Evolutionary conservation across 495 filamentous ascomycete species (phyloP).

Genomic region (Amniculicola lignicola): DNA sequence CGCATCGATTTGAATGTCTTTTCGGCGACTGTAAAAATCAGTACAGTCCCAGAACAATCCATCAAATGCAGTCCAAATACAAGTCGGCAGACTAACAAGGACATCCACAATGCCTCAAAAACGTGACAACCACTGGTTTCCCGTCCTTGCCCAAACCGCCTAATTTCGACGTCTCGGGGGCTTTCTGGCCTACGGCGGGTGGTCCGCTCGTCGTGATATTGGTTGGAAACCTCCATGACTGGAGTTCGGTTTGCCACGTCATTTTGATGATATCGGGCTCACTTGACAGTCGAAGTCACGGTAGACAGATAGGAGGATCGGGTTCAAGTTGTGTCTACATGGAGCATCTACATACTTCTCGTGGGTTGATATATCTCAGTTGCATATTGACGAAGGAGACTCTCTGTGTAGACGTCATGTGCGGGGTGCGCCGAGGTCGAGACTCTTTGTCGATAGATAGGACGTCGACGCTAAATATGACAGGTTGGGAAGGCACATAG

Average conservation of each 20-base stretch:
- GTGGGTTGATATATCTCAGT: no score
- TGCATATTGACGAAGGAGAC: no score
- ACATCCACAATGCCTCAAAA: conserved; percentile 61
- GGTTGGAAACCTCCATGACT: conserved; percentile 20
- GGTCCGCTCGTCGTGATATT: not conserved
- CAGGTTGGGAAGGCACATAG: no score
- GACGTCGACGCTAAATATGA: no score
- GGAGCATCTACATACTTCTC: no score
- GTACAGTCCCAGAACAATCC: not conserved
- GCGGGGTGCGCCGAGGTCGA: no score
- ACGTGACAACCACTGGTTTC: conserved; percentile 54
- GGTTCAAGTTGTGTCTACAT: no score
- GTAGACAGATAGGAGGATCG: no score
- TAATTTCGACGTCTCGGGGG: conserved; percentile 48
- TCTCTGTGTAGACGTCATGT: no score
- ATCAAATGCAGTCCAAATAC: not conserved
- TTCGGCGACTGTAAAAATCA: conserved; percentile 51
- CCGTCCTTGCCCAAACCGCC: conserved; percentile 42
- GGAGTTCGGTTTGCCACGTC: conserved; percentile 16
- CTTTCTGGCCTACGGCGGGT: conserved; percentile 36
- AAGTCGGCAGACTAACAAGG: conserved; percentile 43
- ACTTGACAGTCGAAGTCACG: no score
- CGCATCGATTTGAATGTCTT: conserved; percentile 54
- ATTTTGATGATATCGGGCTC: not conserved
- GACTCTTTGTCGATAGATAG: no score